Base-by-base conservation (phyloP, 2,329 filamentous ascomycete species). In the Claviceps arundinis region DNA sequence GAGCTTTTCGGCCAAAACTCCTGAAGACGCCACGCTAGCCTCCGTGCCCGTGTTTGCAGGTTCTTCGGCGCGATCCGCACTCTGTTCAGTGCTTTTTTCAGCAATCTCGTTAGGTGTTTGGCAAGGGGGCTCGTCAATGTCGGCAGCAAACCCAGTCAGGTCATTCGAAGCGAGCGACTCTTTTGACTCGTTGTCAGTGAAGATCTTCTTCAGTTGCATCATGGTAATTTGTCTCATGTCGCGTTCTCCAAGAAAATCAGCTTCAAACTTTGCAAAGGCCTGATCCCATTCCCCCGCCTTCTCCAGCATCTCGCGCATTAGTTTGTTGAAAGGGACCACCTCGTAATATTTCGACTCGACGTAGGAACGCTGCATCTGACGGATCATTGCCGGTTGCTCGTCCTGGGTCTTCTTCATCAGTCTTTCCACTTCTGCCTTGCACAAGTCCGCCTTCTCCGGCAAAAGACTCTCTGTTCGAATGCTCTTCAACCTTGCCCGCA, bases 311-410 rank as follows among this genome's bases (percentile, higher is more conserved):
- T 88, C 86, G 58, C 91, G 83, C 48, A 96, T 80, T 7, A 91
- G 86, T 53, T 85, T 78, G 60, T 97, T 98, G 56, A 98, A 77
- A 0, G 94, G 93, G 48, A 97, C 90, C 51, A 96, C 84, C 67
- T 98, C 93, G 71, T 95, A 98, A 64, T 97, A 97, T 63, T 89
- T 90, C 2, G 90, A 95, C 57, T 84, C 84, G 71, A 93, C 89
- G 64, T 98, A 98, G 56, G 87, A 88, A 37, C 90, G 83, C 65
- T 96, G 89, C 9, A 98, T 74, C 56, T 88, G 87, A 50, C 79
- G 79, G 49, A 89, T 75, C 50, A 97, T 73, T 51, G 77, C 74
- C 4, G 78, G 72, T 59, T 95, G 85, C 56, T 98, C 91, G 40
- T 95, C 89, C 54, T 89, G 85, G 0, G 87, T 87, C 58, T 84